Percentiles rank a stretch among this genome's conserved stretches.
Conservation (phyloP, 495 filamentous ascomycete genomes). For the Melanomma pulvis-pyrius region DNA sequence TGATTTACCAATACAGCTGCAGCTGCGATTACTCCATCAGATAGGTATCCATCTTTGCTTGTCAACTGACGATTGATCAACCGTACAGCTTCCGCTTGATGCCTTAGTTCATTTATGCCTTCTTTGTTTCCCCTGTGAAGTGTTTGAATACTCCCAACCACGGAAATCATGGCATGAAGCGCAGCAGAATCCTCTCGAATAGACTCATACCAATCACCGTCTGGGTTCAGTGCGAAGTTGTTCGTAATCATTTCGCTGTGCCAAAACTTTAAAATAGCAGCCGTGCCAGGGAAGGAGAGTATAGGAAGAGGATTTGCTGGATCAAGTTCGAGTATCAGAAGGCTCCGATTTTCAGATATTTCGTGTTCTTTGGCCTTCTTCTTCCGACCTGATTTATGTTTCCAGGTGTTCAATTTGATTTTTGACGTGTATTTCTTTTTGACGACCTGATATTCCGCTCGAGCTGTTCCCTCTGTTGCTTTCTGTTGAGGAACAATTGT, state of each 20-base stretch:
- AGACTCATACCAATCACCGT: constrained; percentile 3
- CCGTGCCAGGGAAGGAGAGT: neutral
- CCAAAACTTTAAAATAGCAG: neutral
- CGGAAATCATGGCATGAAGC: constrained; percentile 4
- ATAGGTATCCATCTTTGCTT: neutral
- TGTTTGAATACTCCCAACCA: neutral
- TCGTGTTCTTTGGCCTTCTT: neutral
- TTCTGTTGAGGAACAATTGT: neutral
- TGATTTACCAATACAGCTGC: constrained; percentile 11
- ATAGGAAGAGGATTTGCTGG: constrained; percentile 1
- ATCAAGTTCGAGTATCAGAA: neutral
- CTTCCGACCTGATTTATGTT: constrained; percentile 1
- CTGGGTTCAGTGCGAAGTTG: constrained; percentile 7
- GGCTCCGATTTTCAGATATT: neutral
- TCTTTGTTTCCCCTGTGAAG: neutral
- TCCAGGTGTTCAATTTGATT: constrained; percentile 1
- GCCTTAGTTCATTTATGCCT: neutral
- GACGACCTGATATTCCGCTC: neutral
- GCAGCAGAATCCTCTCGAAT: constrained; percentile 3
- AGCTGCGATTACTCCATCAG: constrained; percentile 1
- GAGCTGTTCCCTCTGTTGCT: neutral
- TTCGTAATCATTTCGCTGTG: neutral
- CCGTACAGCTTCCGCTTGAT: constrained; percentile 6
- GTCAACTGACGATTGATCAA: constrained; percentile 6
- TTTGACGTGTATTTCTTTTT: constrained; percentile 5